Evolutionary conservation across 2,329 filamentous ascomycete genomes (phyloP).

Genomic region (Teratosphaeria pseudoeucalypti): DNA sequence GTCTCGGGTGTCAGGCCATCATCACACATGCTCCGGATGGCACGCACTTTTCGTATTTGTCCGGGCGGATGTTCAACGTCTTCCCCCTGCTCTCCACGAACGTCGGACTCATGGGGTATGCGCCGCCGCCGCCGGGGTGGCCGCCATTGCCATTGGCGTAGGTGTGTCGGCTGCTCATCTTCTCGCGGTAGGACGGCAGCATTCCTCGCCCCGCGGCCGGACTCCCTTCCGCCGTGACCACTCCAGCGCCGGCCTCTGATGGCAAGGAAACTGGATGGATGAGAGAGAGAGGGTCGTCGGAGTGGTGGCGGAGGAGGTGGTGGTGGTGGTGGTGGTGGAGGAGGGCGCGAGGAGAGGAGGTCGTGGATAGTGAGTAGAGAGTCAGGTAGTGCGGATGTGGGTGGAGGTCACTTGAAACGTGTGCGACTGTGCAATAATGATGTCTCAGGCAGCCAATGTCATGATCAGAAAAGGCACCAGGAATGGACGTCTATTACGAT

Average conservation of each 20-base stretch:
- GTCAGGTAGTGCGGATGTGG: too few relatives aligned
- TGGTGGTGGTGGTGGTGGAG: too few relatives aligned
- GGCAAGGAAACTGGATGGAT: neutral
- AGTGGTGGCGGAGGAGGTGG: too few relatives aligned
- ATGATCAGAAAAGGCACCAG: too few relatives aligned
- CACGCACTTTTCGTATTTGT: constrained; percentile 53
- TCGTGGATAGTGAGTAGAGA: too few relatives aligned
- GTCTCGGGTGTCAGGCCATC: constrained; percentile 7
- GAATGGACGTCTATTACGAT: too few relatives aligned
- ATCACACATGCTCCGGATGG: neutral
- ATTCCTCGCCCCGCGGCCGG: neutral
- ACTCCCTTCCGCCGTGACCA: neutral
- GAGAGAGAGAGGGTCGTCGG: neutral
- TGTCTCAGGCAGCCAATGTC: too few relatives aligned
- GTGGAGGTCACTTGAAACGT: too few relatives aligned
- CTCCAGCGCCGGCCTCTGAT: neutral
- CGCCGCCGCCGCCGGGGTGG: constrained; percentile 24
- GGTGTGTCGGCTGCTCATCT: neutral
- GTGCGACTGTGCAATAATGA: too few relatives aligned
- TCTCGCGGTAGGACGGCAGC: neutral
- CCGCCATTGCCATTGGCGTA: constrained; percentile 29
- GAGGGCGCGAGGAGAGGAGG: too few relatives aligned
- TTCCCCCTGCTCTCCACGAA: constrained; percentile 17
- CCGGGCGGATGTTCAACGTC: constrained; percentile 76
- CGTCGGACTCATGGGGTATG: constrained; percentile 12